These are phyloP conservation scores for Aspergillus coremiiformis DNA, from an alignment of 495 filamentous ascomycete genomes.

Conservation along the genomic window DNA sequence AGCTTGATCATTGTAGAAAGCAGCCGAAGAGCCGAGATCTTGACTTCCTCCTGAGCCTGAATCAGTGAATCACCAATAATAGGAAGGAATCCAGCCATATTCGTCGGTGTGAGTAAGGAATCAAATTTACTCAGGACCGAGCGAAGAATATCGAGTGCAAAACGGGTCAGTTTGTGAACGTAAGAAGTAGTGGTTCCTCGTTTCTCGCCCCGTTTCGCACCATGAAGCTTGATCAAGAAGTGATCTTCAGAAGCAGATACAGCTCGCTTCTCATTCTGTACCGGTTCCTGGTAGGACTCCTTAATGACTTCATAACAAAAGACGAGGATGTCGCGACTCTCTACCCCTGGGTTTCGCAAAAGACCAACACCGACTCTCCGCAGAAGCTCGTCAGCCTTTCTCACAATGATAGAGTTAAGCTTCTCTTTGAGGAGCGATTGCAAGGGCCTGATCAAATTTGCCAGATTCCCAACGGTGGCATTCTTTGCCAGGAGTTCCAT, in stretches of 20 bases:
- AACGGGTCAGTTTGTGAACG: conserved; percentile 75
- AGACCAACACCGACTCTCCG: conserved; percentile 77
- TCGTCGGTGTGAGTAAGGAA: conserved; percentile 64
- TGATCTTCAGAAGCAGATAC: conserved; percentile 56
- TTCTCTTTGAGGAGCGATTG: conserved; percentile 73
- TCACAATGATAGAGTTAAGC: conserved; percentile 66
- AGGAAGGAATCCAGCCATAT: conserved; percentile 76
- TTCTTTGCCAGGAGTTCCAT: conserved; percentile 87
- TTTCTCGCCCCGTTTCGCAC: conserved; percentile 57
- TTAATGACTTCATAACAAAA: conserved; percentile 94
- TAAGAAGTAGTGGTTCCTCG: conserved; percentile 63
- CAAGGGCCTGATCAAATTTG: conserved; percentile 66
- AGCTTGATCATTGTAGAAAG: conserved; percentile 82
- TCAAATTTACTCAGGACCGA: conserved; percentile 74
- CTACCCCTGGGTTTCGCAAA: conserved; percentile 65
- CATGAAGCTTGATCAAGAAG: conserved; percentile 69
- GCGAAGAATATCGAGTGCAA: conserved; percentile 79
- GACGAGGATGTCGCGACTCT: conserved; percentile 69
- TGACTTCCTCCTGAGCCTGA: conserved; percentile 80
- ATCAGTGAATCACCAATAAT: conserved; percentile 82
- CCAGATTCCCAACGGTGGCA: conserved; percentile 65
- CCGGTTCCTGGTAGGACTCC: conserved; percentile 61
- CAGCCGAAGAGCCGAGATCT: conserved; percentile 71
- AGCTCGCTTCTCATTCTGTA: conserved; percentile 26
- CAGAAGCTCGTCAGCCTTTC: conserved; percentile 86